Evolutionary conservation across 2,329 filamentous ascomycete genomes (phyloP).

Genomic region (Aspergillus calidoustus): DNA sequence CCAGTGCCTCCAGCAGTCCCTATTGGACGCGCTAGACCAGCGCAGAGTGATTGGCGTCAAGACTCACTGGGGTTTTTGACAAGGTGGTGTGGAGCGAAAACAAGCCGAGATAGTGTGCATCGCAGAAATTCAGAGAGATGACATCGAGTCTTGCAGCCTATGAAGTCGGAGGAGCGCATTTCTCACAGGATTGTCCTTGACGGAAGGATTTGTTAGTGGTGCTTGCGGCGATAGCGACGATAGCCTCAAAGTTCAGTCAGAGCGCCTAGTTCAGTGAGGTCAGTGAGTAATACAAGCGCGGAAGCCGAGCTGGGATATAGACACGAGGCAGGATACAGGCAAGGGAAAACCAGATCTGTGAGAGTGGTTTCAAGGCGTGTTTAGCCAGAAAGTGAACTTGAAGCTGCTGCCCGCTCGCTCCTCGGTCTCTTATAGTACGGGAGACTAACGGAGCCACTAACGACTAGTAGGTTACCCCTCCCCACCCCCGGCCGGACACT

Average conservation of each 20-base stretch:
- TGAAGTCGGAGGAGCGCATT: constrained; percentile 1
- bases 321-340: not conserved
- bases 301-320: constrained; percentile 2
- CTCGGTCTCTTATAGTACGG: constrained; percentile 1
- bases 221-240: not conserved
- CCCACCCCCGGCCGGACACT: constrained; percentile 25
- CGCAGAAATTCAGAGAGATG: not conserved
- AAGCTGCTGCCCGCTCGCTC: not conserved
- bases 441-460: constrained; percentile 12
- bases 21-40: constrained; percentile 23
- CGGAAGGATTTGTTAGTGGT: constrained; percentile 8
- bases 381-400: not conserved
- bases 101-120: constrained; percentile 3
- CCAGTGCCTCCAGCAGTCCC: constrained; percentile 16
- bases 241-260: not conserved
- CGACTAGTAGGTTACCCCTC: constrained; percentile 27
- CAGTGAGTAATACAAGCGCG: constrained; percentile 6
- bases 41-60: constrained; percentile 24
- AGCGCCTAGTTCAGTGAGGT: not conserved
- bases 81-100: constrained; percentile 11
- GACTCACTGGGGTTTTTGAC: constrained; percentile 4
- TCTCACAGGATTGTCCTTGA: not conserved
- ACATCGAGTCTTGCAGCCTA: not conserved
- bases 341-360: constrained; percentile 1
- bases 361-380: not conserved